Evolutionary conservation across 2,329 filamentous ascomycete genomes (phyloP).

Genomic region (Cordyceps farinosa): DNA sequence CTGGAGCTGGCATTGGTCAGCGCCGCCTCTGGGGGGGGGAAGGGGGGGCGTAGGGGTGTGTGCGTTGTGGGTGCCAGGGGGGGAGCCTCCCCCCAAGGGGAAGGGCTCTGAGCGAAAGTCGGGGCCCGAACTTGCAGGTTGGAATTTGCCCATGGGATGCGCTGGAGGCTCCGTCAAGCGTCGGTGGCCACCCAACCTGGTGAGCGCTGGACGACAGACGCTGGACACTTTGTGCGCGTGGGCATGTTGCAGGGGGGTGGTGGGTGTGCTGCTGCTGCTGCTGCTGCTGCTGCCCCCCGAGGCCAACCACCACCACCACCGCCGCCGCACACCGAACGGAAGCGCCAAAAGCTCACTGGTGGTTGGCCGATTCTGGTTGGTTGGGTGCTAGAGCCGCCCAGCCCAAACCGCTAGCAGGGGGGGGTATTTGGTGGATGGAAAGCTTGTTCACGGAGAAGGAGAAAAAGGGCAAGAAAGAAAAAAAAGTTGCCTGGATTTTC

Average conservation of each 20-base stretch:
- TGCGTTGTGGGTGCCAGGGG: neutral
- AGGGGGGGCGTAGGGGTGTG: neutral
- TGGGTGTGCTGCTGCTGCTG: neutral
- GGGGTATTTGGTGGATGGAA: too few species aligned
- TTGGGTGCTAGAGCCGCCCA: neutral
- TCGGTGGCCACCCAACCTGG: too few species aligned
- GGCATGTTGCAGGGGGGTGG: too few species aligned
- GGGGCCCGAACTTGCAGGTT: too few species aligned
- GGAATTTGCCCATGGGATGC: too few species aligned
- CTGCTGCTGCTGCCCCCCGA: neutral
- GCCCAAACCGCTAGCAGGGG: constrained; percentile 6
- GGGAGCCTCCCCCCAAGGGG: too few species aligned
- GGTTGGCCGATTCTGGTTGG: neutral
- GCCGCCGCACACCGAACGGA: neutral
- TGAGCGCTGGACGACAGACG: too few species aligned
- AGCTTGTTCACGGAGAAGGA: neutral
- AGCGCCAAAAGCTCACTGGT: constrained; percentile 1
- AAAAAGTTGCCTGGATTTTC: neutral
- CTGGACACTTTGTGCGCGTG: too few species aligned
- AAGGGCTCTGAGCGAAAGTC: too few species aligned
- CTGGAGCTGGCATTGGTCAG: constrained; percentile 1
- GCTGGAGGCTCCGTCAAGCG: neutral
- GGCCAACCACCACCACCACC: too few species aligned
- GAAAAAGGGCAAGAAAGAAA: neutral
- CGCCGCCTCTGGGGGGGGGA: neutral